phyloP scores from a whole-genome alignment of 1,284 basidiomycete species.

The Apiotrichum porosum region DNA sequence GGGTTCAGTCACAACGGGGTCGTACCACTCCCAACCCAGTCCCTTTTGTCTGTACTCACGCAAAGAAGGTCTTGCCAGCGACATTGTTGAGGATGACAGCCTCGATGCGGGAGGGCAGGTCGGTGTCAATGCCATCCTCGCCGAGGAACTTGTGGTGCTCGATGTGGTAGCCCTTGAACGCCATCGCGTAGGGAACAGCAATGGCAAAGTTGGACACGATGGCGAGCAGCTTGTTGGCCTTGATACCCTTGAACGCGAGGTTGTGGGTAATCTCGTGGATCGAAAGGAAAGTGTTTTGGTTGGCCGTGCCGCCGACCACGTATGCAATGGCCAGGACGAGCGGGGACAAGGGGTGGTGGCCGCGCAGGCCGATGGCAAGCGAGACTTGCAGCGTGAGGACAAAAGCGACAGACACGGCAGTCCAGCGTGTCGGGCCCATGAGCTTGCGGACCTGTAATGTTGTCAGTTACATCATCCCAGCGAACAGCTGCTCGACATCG shows the following conservation, averaged over 20 bases:
- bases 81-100: conserved; percentile 87
- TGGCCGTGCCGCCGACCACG: conserved; percentile 83
- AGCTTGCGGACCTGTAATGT: conserved; percentile 70
- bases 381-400: conserved; percentile 75
- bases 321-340: conserved; percentile 76
- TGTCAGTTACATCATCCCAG: conserved; percentile 1
- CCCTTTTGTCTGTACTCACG: conserved; percentile 54
- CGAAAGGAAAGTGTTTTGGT: conserved; percentile 95
- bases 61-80: conserved; percentile 95
- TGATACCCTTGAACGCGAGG: conserved; percentile 80
- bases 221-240: conserved; percentile 79
- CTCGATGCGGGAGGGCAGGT: conserved; percentile 82
- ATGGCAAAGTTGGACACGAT: conserved; percentile 90
- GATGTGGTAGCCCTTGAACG: conserved; percentile 96
- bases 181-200: conserved; percentile 88
- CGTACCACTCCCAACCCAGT: too few relatives aligned
- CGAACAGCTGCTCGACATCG: too few relatives aligned
- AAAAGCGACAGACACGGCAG: conserved; percentile 75
- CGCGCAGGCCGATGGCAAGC: conserved; percentile 62
- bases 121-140: conserved; percentile 86
- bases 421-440: conserved; percentile 89
- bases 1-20: too few relatives aligned
- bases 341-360: conserved; percentile 63
- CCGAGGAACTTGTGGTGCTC: conserved; percentile 90
- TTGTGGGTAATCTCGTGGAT: conserved; percentile 99